Evolutionary conservation across 257 asterid species (phyloP), one percentile per base, ranked within the genome.

Genomic region (Solanum virginianum): DNA sequence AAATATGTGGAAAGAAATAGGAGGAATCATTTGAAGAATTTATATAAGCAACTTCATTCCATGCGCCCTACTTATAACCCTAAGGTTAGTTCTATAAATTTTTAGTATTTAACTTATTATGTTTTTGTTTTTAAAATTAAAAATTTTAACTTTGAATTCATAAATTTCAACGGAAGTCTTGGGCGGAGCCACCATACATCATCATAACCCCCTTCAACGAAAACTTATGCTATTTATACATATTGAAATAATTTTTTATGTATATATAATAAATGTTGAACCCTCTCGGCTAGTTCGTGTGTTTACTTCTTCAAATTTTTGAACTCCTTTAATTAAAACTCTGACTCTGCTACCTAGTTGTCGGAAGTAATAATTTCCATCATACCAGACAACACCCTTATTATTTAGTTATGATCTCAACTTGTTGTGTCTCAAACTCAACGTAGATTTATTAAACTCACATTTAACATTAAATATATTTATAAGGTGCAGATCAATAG

Each of bases 1-100:
- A 92, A 85, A 80, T 55, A 87, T 18, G 81, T 90, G 39, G 95
- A 92, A 88, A 92, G 90, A 54, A 91, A 90, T 24, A 82, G 95
- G 56, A 91, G 95, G 82, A 84, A 29, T 77, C 55, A 84, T 14
- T 72, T 91, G 91, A 92, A 90, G 84, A 74, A 0, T 72, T 92
- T 92, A 29, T 90, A 82, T 62, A 77, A 90, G 41, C 63, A 77
- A 51, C 95, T 92, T 84, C 55, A 79, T 32, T 88, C 90, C 80
- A 88, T 86, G 41, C 90, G 90, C 81, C 92, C 92, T n/a, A 16
- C 51, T 68, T 60, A 84, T 56, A 39, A 71, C 47, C 83, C 89
- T 81, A 13, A 65, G 72, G 72, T 65, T 14, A 6, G 43, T 65
- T 62, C 4, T 59, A n/a, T 10, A n/a, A 22, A 60, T 10, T 60